phyloP scores from a whole-genome alignment of 1,284 basidiomycete genomes.

The Coniferiporia weirii region DNA sequence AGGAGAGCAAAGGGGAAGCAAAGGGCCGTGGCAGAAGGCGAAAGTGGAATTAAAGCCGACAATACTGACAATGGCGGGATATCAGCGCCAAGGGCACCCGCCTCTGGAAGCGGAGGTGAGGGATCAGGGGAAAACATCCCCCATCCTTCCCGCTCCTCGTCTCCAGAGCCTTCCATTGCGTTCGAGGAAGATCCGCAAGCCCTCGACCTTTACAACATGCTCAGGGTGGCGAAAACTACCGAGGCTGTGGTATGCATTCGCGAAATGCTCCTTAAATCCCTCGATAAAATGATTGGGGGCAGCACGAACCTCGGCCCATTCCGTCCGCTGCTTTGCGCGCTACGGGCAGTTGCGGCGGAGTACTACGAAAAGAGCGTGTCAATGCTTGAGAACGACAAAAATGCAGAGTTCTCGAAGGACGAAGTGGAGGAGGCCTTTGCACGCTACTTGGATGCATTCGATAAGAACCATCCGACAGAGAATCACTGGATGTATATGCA shows the following conservation, averaged over 20 bases:
- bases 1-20: slow-evolving; percentile 4
- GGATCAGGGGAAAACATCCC: background rate
- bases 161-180: background rate
- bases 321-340: background rate
- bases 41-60: background rate
- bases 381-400: background rate
- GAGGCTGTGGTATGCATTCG: background rate
- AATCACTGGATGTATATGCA: slow-evolving; percentile 4
- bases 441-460: slow-evolving; percentile 5
- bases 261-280: background rate
- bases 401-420: slow-evolving; percentile 2
- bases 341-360: background rate
- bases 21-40: background rate
- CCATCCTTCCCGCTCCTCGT: background rate
- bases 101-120: background rate
- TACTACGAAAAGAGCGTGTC: background rate
- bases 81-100: background rate
- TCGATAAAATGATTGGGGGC: background rate
- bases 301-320: background rate
- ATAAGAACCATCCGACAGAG: background rate
- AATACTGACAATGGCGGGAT: background rate
- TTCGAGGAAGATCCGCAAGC: background rate
- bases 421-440: slow-evolving; percentile 2
- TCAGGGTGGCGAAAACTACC: background rate
- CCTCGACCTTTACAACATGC: background rate